Evolutionary conservation across 2,329 filamentous ascomycete species (phyloP).

Genomic region (Thielaviopsis populi): DNA sequence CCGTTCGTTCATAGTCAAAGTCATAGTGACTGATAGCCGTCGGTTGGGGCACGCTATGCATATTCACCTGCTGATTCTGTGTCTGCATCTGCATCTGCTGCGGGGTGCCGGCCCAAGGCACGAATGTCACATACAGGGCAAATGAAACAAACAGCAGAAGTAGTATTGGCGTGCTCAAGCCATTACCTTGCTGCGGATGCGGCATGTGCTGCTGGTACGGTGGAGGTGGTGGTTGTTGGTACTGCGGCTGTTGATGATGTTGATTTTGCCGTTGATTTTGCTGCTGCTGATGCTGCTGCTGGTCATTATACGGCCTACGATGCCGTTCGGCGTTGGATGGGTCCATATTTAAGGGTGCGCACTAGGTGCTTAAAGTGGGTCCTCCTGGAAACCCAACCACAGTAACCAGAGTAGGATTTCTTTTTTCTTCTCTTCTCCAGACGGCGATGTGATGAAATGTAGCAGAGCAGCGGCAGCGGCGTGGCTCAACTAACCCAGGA

Average conservation of each 20-base stretch:
- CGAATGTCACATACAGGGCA: slow-evolving; percentile 17
- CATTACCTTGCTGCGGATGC: slow-evolving; percentile 11
- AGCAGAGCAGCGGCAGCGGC: background rate
- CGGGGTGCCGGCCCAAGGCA: slow-evolving; percentile 14
- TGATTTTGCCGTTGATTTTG: slow-evolving; percentile 1
- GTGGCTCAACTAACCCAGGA: background rate
- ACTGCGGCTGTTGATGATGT: background rate
- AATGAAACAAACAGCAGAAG: slow-evolving; percentile 16
- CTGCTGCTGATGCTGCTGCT: slow-evolving; percentile 8
- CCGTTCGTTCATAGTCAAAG: slow-evolving; percentile 1
- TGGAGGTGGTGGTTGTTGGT: slow-evolving; percentile 5
- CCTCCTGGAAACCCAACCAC: background rate
- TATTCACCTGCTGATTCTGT: slow-evolving; percentile 10
- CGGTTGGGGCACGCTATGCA: slow-evolving; percentile 1
- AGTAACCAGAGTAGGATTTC: background rate
- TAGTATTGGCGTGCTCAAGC: slow-evolving; percentile 14
- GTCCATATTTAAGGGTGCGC: slow-evolving; percentile 13
- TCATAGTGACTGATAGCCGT: background rate
- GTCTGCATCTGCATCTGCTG: slow-evolving; percentile 7
- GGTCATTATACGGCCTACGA: slow-evolving; percentile 5
- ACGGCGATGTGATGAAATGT: background rate
- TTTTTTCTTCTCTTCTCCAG: background rate
- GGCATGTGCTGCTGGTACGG: slow-evolving; percentile 12
- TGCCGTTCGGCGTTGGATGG: slow-evolving; percentile 3
- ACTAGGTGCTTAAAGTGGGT: slow-evolving; percentile 1